Percentiles rank a stretch among this genome's conserved stretches.
These are phyloP conservation scores for Neurospora sp. DNA, from an alignment of 495 filamentous ascomycete genomes.

Conservation along the genomic window DNA sequence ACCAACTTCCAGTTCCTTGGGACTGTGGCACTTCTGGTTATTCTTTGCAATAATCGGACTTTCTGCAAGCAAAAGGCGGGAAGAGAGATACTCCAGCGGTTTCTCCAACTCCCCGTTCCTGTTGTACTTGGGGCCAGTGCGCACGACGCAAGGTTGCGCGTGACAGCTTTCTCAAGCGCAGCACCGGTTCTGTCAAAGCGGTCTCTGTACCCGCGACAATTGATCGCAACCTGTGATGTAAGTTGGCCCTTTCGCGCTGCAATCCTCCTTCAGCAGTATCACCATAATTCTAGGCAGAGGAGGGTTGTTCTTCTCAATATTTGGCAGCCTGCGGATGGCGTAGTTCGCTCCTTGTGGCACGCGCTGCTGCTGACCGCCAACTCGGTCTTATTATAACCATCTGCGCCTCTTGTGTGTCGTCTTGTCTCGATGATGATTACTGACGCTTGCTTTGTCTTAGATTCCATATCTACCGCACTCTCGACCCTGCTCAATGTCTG, in stretches of 20 bases:
- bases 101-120: not conserved
- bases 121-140: not conserved
- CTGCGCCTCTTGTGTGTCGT: not conserved
- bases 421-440: not conserved
- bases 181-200: not conserved
- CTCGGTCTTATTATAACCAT: not conserved
- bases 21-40: not conserved
- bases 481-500: slow-evolving; percentile 12
- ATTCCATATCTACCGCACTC: not conserved
- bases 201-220: not conserved
- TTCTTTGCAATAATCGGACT: not conserved
- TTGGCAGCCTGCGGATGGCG: not conserved
- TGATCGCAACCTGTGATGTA: not conserved
- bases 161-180: slow-evolving; percentile 10
- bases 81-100: not conserved
- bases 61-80: not conserved
- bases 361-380: not conserved
- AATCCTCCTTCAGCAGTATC: not conserved
- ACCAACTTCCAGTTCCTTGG: not conserved
- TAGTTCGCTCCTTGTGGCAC: not conserved
- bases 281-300: not conserved
- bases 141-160: slow-evolving; percentile 4
- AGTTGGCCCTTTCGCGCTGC: not conserved
- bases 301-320: not conserved
- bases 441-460: not conserved